Evolutionary conservation across 2,329 filamentous ascomycete species (phyloP).

Genomic region (Cercospora citrullina): DNA sequence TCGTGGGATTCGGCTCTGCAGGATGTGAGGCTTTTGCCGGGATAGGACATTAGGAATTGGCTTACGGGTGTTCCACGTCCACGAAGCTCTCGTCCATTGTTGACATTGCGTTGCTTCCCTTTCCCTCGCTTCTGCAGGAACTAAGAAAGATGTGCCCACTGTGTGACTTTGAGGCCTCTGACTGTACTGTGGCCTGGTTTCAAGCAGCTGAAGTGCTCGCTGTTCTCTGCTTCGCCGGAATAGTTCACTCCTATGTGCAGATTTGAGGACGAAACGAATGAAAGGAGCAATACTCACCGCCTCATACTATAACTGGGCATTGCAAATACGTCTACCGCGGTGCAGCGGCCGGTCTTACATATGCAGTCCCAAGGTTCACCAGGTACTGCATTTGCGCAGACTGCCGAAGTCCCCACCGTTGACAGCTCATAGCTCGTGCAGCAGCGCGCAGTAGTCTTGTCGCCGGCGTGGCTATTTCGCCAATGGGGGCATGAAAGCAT

Average conservation of each 20-base stretch:
- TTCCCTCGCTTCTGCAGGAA: background rate
- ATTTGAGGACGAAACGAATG: background rate
- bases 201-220: background rate
- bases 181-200: background rate
- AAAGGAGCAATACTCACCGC: background rate
- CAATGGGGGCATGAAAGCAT: background rate
- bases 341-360: background rate
- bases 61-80: constrained; percentile 4
- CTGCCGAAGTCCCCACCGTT: constrained; percentile 10
- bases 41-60: background rate
- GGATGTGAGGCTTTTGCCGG: background rate
- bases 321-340: background rate
- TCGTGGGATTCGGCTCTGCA: background rate
- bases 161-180: background rate
- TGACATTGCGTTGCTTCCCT: background rate
- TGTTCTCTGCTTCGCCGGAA: background rate
- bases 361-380: background rate
- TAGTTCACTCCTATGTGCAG: background rate
- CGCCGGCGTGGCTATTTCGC: background rate
- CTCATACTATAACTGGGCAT: background rate
- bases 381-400: background rate
- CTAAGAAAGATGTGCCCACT: background rate
- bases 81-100: constrained; percentile 1
- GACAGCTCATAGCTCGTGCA: constrained; percentile 14
- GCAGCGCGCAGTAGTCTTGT: constrained; percentile 9